phyloP scores from a whole-genome alignment of 805 yeast species.

The Wickerhamiella parazyma region DNA sequence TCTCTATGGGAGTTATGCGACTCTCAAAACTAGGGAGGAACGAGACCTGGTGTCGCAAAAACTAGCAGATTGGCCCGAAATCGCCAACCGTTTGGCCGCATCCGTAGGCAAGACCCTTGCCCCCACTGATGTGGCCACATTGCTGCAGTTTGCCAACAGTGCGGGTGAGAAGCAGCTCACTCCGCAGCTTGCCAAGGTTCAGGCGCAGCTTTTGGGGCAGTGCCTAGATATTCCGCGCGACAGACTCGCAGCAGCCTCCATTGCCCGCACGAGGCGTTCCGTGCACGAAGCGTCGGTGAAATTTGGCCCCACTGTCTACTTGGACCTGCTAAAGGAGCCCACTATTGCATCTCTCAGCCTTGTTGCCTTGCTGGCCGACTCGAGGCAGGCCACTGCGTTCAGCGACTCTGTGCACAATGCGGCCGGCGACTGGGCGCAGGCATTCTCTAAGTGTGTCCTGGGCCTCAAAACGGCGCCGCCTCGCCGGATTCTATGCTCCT shows the following conservation, averaged over 20 bases:
- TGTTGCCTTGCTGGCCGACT: conserved; percentile 5
- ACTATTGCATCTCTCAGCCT: background rate
- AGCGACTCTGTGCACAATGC: background rate
- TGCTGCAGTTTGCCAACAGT: conserved; percentile 8
- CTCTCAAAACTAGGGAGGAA: background rate
- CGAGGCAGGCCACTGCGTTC: conserved; percentile 4
- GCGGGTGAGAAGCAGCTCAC: background rate
- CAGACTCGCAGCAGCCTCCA: background rate
- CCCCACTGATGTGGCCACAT: conserved; percentile 7
- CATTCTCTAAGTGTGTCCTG: conserved; percentile 24
- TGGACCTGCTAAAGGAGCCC: conserved; percentile 1
- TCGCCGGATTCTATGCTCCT: conserved; percentile 16
- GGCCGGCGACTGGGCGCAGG: conserved; percentile 13
- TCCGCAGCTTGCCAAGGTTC: background rate
- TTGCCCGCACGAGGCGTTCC: background rate
- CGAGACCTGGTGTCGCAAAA: background rate
- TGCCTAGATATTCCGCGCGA: conserved; percentile 2
- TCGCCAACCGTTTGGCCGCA: background rate
- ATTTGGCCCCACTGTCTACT: conserved; percentile 1
- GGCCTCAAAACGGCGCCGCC: conserved; percentile 21
- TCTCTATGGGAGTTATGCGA: background rate
- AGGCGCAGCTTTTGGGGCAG: conserved; percentile 3
- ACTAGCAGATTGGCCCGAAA: background rate
- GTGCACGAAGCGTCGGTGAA: background rate
- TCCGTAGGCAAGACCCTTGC: conserved; percentile 1